These are phyloP conservation scores for Cruciata laevipes DNA, from an alignment of 257 asterid genomes.

Conservation along the genomic window DNA sequence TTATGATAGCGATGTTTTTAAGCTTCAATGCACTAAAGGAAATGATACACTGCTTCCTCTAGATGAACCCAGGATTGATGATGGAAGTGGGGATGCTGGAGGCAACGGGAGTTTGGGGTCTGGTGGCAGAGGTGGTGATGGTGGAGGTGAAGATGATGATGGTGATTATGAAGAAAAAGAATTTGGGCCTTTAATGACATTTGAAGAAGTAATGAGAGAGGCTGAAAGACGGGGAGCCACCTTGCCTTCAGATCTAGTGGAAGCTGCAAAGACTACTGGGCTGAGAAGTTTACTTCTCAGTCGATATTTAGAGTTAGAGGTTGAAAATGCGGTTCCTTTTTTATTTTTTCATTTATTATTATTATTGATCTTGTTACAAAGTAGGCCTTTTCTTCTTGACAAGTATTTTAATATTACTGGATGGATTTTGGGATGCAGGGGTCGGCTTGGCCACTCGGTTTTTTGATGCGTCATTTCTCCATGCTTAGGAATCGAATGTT, in stretches of 20 bases:
- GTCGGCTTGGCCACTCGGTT: constrained; percentile 73
- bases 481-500: constrained; percentile 91
- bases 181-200: constrained; percentile 69
- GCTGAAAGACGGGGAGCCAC: constrained; percentile 55
- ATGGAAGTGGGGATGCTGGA: constrained; percentile 46
- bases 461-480: constrained; percentile 65
- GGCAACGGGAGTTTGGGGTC: constrained; percentile 36
- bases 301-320: constrained; percentile 89
- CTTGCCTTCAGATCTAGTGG: constrained; percentile 75
- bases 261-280: constrained; percentile 73
- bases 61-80: constrained; percentile 32
- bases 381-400: background rate
- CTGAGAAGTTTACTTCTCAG: constrained; percentile 54
- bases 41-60: constrained; percentile 12
- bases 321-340: constrained; percentile 13
- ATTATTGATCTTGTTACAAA: background rate
- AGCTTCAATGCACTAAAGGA: constrained; percentile 33
- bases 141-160: constrained; percentile 36
- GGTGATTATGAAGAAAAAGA: constrained; percentile 48
- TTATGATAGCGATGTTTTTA: background rate
- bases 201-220: constrained; percentile 55
- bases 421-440: constrained; percentile 38
- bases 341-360: background rate
- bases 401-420: constrained; percentile 11
- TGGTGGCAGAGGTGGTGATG: constrained; percentile 53